Evolutionary conservation across 75 land plant species (phyloP), one percentile per base, ranked within the genome.

Genomic region (Cryptomeria japonica): DNA sequence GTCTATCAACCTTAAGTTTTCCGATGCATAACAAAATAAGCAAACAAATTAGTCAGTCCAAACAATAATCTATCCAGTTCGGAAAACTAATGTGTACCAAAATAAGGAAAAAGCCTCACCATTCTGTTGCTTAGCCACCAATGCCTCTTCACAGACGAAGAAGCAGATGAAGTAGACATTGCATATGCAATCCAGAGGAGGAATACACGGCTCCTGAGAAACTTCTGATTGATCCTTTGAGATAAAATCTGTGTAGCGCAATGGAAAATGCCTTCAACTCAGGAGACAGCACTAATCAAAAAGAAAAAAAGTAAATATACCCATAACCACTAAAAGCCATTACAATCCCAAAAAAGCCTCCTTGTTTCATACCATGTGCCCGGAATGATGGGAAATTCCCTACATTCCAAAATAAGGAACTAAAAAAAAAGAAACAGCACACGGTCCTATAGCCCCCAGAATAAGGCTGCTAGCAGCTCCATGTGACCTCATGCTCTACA

Each of bases 111-210:
- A 42, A 77, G 6, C 28, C 86, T 22, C 87, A 93, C 94, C 94
- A 90, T 93, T 85, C 87, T 87, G 86, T 87, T 91, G 86, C 86
- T 88, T 22, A 90, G 86, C 94, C 94, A 93, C 94, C 94, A 93
- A 41, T 86, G 92, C 84, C 89, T 93, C 91, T 84, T 93, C 64
- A 88, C 92, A 49, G 38, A 25, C 1, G 8, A 22, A 64, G 70
- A 64, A 64, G 53, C 53, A 11, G 70, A 64, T 25, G n/a, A 64
- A 64, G 25, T 64, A 64, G 70, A 25, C 70, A 64, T 64, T 64
- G 70, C n/a, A 64, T 64, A 64, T 1, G 70, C 64, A 64, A 64
- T 64, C 70, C 70, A 64, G 28, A 64, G 9, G 25, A 25, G 28
- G 70, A 64, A 25, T 64, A 25, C 28, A 22, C n/a, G 22, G n/a